phyloP scores from a whole-genome alignment of 495 filamentous ascomycete genomes.

The Penicillium atrosanguineum region DNA sequence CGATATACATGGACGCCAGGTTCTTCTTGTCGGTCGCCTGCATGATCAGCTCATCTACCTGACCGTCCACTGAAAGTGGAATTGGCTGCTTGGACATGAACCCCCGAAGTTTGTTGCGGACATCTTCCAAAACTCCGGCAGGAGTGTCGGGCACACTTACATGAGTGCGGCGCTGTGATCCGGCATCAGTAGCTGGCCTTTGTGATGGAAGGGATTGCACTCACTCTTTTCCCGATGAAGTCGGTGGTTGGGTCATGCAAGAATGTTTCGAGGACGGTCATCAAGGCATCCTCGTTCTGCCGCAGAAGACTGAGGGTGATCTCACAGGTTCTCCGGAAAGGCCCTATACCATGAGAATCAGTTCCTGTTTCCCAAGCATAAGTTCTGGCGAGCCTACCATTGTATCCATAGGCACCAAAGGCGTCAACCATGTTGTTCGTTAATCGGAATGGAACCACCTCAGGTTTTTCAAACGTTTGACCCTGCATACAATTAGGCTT shows the following conservation, averaged over 20 bases:
- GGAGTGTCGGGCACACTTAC: constrained; percentile 77
- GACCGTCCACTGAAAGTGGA: constrained; percentile 88
- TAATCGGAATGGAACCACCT: constrained; percentile 93
- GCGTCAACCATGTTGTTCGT: constrained; percentile 98
- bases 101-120: constrained; percentile 81
- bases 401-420: constrained; percentile 89
- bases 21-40: constrained; percentile 75
- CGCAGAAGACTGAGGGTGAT: constrained; percentile 79
- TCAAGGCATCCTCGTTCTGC: constrained; percentile 89
- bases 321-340: constrained; percentile 88
- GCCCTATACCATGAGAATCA: constrained; percentile 48
- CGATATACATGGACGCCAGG: constrained; percentile 92
- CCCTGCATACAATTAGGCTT: constrained; percentile 45
- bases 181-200: constrained; percentile 7
- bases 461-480: constrained; percentile 90
- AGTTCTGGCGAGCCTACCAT: constrained; percentile 40
- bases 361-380: neutral
- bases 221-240: constrained; percentile 73
- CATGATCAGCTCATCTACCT: constrained; percentile 88
- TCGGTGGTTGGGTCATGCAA: constrained; percentile 95
- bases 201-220: neutral
- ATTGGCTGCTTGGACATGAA: constrained; percentile 82
- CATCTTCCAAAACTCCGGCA: constrained; percentile 84
- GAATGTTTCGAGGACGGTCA: constrained; percentile 96
- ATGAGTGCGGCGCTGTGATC: constrained; percentile 52